Percentiles rank a stretch among this genome's conserved stretches.
Evolutionary conservation across 805 yeast genomes (phyloP).

Genomic region (Spathaspora girioi): DNA sequence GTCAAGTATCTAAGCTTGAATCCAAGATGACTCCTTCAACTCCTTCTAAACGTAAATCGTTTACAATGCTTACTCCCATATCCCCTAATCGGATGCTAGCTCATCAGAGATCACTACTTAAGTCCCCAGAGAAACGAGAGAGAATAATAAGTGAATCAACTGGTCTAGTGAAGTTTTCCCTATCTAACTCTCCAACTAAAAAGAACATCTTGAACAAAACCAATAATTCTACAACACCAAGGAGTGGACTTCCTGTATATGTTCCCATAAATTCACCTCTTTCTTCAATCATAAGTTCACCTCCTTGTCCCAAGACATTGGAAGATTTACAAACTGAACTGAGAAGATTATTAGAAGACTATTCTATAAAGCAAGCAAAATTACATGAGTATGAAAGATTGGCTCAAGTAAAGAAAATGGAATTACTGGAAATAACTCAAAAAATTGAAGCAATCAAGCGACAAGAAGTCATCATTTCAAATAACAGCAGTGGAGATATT

Average conservation of each 20-base stretch:
- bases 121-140: constrained; percentile 3
- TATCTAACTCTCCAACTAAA: constrained; percentile 14
- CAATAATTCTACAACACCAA: neutral
- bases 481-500: constrained; percentile 3
- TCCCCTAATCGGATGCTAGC: constrained; percentile 1
- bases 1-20: constrained; percentile 1
- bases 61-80: constrained; percentile 12
- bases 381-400: constrained; percentile 47
- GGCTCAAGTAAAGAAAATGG: constrained; percentile 26
- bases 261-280: constrained; percentile 23
- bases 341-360: constrained; percentile 16
- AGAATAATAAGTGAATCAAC: constrained; percentile 49
- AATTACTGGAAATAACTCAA: constrained; percentile 29
- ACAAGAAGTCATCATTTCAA: constrained; percentile 4
- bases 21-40: constrained; percentile 1
- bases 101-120: neutral
- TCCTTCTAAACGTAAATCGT: constrained; percentile 12
- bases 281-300: neutral
- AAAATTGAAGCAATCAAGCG: constrained; percentile 17
- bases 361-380: constrained; percentile 52
- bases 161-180: constrained; percentile 45
- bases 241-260: constrained; percentile 30
- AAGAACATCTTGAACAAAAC: neutral
- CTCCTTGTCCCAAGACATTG: neutral
- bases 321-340: constrained; percentile 5